Percentiles rank a stretch among this genome's conserved stretches.
These are phyloP conservation scores for Candida vaughaniae DNA, from an alignment of 805 yeast species.

Conservation along the genomic window DNA sequence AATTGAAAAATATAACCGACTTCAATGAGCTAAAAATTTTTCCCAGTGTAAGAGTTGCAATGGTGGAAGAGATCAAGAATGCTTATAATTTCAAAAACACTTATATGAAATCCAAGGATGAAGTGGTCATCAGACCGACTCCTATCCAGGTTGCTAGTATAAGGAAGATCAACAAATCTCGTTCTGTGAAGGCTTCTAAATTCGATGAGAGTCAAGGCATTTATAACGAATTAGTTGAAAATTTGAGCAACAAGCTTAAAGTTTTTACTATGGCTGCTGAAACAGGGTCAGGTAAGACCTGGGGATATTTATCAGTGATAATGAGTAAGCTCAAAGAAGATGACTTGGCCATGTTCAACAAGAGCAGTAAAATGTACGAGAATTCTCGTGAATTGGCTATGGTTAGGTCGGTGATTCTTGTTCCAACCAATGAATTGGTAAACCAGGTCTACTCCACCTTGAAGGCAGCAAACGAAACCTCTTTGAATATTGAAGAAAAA, in stretches of 20 bases:
- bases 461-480: slow-evolving; percentile 24
- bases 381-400: slow-evolving; percentile 26
- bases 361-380: slow-evolving; percentile 17
- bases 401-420: slow-evolving; percentile 70
- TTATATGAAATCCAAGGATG: slow-evolving; percentile 28
- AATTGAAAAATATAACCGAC: slow-evolving; percentile 47
- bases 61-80: slow-evolving; percentile 51
- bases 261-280: slow-evolving; percentile 88
- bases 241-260: slow-evolving; percentile 40
- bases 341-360: slow-evolving; percentile 33
- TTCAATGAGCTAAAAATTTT: slow-evolving; percentile 68
- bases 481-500: slow-evolving; percentile 22
- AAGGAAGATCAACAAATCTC: slow-evolving; percentile 48
- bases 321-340: slow-evolving; percentile 65
- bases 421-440: slow-evolving; percentile 89
- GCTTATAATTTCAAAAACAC: slow-evolving; percentile 34
- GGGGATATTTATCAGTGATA: slow-evolving; percentile 83
- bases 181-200: slow-evolving; percentile 27
- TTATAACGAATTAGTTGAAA: slow-evolving; percentile 25
- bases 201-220: slow-evolving; percentile 22
- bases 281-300: slow-evolving; percentile 95
- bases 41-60: slow-evolving; percentile 63
- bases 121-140: slow-evolving; percentile 53
- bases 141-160: slow-evolving; percentile 83
- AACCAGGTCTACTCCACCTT: slow-evolving; percentile 65